Evolutionary conservation across 2,329 filamentous ascomycete species (phyloP), one percentile per base, ranked within the genome.

Genomic region (Arthrobotrys musiformis): DNA sequence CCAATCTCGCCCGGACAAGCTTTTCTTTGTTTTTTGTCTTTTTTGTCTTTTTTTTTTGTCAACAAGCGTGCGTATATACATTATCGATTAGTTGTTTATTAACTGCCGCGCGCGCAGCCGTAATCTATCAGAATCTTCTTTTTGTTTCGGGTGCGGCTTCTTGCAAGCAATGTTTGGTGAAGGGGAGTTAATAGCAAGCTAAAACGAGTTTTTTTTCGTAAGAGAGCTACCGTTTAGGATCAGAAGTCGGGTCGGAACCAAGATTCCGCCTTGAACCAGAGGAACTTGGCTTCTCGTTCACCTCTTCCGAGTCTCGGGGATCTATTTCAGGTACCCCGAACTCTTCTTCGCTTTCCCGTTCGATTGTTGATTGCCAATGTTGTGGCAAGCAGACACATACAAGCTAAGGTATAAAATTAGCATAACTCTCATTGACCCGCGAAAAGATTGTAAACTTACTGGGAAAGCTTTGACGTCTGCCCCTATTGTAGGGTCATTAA

Each of bases 291-390:
- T 77, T 77, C 61, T 77, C 73, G 46, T 77, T 77, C 37, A 70
- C 44, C 44, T 73, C 69, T 17, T 73, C 69, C 28, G 69, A 73
- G 52, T 42, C 67, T 24, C 42, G 69, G 40, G 40, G 60, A 17
- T 33, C 35, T 15, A 33, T 40, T 26, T 35, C 66, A 19, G 56
- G 44, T 11, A 15, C 48, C 28, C 61, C 72, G 44, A 70, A 77
- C 11, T 64, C 73, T 42, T 70, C 73, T 70, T 77, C 73, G 66
- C 67, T 75, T 52, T 97, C 94, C 74, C 93, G 93, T 79, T 98
- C 94, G 81, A 98, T 97, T 1, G 94, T 98, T 85, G 95, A 97
- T 82, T 91, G 90, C 94, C 94, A 99, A 84, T 97, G 94, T 82
- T 97, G 92, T 26, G 94, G 95, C 33, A 97, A 86, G 84, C 95